phyloP scores from a whole-genome alignment of 2,329 filamentous ascomycete genomes.

The Zelopaecilomyces penicillatus region DNA sequence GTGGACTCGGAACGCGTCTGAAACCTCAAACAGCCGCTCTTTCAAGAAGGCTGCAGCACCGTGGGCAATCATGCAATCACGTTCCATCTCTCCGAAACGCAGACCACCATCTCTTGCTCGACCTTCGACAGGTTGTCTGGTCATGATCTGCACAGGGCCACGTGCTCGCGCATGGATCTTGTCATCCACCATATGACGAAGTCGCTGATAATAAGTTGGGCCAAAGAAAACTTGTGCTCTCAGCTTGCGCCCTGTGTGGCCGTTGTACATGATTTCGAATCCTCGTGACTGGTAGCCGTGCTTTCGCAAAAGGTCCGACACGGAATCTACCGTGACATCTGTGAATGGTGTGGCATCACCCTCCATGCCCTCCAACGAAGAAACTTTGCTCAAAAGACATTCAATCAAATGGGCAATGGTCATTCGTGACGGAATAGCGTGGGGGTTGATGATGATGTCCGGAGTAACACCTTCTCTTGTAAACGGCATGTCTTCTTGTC shows the following conservation, averaged over 20 bases:
- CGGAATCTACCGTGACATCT: conserved; percentile 89
- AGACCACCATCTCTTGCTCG: conserved; percentile 95
- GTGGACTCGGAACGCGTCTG: conserved; percentile 94
- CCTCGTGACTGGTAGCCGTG: conserved; percentile 95
- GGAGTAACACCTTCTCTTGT: conserved; percentile 83
- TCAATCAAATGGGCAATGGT: conserved; percentile 99
- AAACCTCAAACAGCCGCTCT: conserved; percentile 94
- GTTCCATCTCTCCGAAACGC: conserved; percentile 99
- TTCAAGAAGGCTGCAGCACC: conserved; percentile 95
- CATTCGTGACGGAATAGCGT: conserved; percentile 99
- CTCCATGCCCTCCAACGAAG: conserved; percentile 85
- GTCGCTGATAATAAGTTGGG: conserved; percentile 96
- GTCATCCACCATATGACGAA: conserved; percentile 99
- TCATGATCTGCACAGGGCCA: conserved; percentile 94
- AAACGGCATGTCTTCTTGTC: conserved; percentile 98
- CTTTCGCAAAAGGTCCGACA: conserved; percentile 76
- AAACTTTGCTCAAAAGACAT: conserved; percentile 94
- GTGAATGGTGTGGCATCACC: conserved; percentile 98
- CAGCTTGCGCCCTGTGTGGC: conserved; percentile 90
- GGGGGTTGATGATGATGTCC: conserved; percentile 97
- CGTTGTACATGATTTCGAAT: conserved; percentile 98
- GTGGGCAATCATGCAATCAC: conserved; percentile 99
- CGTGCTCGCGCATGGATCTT: conserved; percentile 99
- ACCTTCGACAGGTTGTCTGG: conserved; percentile 94
- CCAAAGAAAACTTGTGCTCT: conserved; percentile 93